Evolutionary conservation across 2,329 filamentous ascomycete genomes (phyloP).

Genomic region (Botrytis byssoidea): DNA sequence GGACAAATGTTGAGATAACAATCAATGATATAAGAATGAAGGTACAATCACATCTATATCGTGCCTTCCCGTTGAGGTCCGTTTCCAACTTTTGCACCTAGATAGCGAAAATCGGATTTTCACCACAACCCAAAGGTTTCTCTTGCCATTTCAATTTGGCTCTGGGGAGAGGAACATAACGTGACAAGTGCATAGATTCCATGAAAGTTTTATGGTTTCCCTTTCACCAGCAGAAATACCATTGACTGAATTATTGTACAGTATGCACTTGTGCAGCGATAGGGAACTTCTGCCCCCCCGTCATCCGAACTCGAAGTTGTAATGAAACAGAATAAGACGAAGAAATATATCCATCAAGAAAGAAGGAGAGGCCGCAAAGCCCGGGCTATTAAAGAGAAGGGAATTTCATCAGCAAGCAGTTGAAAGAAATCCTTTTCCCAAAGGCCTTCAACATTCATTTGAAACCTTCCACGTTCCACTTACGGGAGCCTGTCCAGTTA

Average conservation of each 20-base stretch:
- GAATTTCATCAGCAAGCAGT: background rate
- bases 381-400: rapidly evolving
- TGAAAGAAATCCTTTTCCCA: background rate
- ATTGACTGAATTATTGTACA: background rate
- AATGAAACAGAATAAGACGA: background rate
- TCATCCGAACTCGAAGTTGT: no score
- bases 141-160: no score
- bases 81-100: background rate
- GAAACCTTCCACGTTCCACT: background rate
- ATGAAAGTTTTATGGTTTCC: background rate
- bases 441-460: background rate
- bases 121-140: no score
- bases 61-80: background rate
- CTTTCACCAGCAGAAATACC: background rate
- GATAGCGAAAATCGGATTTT: background rate
- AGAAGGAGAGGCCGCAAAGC: no score
- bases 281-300: background rate
- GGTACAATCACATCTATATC: no score
- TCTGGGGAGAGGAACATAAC: background rate
- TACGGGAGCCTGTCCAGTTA: no score
- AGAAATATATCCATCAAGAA: background rate
- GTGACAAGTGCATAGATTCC: no score
- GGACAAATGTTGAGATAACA: background rate
- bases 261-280: background rate
- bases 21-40: background rate